Evolutionary conservation across 305 asterid species (phyloP).

Genomic region (Striga hermonthica): DNA sequence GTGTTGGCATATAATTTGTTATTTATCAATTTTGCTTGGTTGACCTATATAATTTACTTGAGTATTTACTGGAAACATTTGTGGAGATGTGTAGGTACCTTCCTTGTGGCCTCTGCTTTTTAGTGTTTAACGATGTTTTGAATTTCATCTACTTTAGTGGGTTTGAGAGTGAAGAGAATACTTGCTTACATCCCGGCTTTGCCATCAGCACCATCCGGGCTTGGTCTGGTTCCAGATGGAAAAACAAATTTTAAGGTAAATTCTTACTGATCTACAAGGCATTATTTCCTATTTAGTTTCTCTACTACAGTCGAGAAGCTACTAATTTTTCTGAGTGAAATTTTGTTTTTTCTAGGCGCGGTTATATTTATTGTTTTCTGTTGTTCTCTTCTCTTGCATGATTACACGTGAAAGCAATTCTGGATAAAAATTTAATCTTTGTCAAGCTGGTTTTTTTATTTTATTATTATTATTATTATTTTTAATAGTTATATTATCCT

Average conservation of each 20-base stretch:
- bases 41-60: neutral
- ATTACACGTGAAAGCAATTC: neutral
- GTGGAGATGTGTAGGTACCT: neutral
- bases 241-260: slow-evolving; percentile 54
- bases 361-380: neutral
- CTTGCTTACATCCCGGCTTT: slow-evolving; percentile 71
- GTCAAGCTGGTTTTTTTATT: neutral
- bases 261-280: neutral
- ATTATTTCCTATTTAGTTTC: neutral
- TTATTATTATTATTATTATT: no score
- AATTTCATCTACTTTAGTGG: slow-evolving; percentile 5
- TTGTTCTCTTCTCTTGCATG: neutral
- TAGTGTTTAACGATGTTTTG: no score
- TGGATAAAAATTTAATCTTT: neutral
- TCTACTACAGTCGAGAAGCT: slow-evolving; percentile 9
- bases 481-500: no score
- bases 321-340: neutral
- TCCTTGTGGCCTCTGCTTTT: neutral
- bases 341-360: neutral
- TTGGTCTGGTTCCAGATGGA: slow-evolving; percentile 45
- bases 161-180: slow-evolving; percentile 60
- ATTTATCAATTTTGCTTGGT: neutral
- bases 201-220: slow-evolving; percentile 71
- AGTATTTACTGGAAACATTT: neutral
- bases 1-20: neutral